Percentiles rank a stretch among this genome's conserved stretches.
Conservation (phyloP, 495 filamentous ascomycete species). For the Neurospora sp. region DNA sequence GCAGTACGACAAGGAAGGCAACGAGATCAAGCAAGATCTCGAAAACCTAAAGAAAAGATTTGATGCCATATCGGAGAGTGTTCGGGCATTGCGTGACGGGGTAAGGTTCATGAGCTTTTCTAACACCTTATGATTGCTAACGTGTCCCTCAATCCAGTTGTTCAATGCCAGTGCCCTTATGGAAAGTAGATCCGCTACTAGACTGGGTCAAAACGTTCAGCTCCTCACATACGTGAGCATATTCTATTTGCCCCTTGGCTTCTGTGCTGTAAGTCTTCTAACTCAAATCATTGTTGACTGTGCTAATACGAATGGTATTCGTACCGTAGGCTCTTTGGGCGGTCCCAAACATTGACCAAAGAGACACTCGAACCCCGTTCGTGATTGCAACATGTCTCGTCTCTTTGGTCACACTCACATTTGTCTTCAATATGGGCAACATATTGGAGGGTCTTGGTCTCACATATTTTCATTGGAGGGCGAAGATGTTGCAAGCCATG, state of each 20-base stretch:
- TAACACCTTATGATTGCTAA: background rate
- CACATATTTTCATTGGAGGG: background rate
- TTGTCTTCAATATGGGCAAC: background rate
- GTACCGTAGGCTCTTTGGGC: background rate
- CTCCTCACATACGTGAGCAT: conserved; percentile 29
- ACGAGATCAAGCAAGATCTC: background rate
- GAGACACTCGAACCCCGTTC: background rate
- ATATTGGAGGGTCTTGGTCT: accelerated
- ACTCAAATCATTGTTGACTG: background rate
- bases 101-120: background rate
- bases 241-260: conserved; percentile 24
- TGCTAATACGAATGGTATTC: background rate
- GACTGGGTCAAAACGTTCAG: conserved; percentile 26
- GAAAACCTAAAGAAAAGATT: background rate
- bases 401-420: background rate
- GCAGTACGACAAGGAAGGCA: background rate
- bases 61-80: background rate
- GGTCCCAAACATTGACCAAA: background rate
- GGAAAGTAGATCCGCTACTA: conserved; percentile 25
- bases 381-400: background rate
- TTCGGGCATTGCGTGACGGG: background rate
- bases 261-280: conserved; percentile 12
- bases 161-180: conserved; percentile 18
- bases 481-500: background rate
- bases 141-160: background rate